Base-by-base conservation (phyloP, 2,329 filamentous ascomycete species). In the Diaporthe destruens region DNA sequence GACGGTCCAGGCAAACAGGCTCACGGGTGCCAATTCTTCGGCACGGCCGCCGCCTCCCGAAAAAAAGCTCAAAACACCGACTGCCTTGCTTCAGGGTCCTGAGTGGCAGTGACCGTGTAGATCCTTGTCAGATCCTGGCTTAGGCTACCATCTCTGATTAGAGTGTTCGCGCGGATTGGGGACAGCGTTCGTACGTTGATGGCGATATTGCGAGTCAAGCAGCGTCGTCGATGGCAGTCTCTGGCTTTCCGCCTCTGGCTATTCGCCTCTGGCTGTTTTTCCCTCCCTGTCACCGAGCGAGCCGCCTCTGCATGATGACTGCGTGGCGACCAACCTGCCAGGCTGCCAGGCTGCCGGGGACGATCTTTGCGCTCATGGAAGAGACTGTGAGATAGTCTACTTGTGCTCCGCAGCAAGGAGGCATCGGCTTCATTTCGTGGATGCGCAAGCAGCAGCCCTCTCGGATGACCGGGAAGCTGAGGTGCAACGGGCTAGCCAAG, bases 201-300 rank as follows among this genome's bases (percentile, higher is more conserved):
- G 61, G 47, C 61, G 47, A 66, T 29, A 53, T 29, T 36, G 39
- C 61, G 61, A 66, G 61, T 66, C 61, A 66, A 66, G 61, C 29
- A n/a, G 61, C 29, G 47, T 29, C n/a, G 14, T 39, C 47, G 61
- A 39, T 49, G 61, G 47, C 47, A 51, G 61, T 39, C 61, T 44
- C 44, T 18, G 44, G 44, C 47, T 61, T 29, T 61, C 11, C n/a
- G 23, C 36, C 44, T 18, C 25, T 36, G 29, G 44, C 47, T 61
- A 20, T 61, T 12, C n/a, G 23, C 56, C 44, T 18, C 25, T 36
- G 29, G 29, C 29, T 25, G n/a, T 29, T 23, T 51, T 53, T 20
- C 14, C 14, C 44, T 39, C 29, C 47, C 32, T 66, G 61, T 66
- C 47, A 65, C 61, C 61, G 44, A 53, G 61, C 25, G 32, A 66